These are phyloP conservation scores for Polytolypa hystricis DNA, from an alignment of 2,329 filamentous ascomycete genomes.

Conservation along the genomic window DNA sequence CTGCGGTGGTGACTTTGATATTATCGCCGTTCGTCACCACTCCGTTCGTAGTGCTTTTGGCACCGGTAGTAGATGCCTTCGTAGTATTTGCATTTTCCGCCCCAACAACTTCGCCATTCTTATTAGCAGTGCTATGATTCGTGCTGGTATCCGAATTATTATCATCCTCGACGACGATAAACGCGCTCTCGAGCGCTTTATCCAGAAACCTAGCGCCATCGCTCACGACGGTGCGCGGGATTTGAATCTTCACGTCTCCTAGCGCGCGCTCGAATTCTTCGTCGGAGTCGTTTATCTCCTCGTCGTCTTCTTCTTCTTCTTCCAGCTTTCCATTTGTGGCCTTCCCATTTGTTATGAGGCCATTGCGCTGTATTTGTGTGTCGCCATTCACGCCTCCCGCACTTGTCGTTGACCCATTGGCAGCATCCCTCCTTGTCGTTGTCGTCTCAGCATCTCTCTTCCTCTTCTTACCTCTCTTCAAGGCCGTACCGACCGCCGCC, in stretches of 20 bases:
- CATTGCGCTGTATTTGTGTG: no score
- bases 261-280: constrained; percentile 4
- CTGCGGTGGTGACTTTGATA: no score
- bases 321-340: background rate
- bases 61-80: no score
- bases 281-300: background rate
- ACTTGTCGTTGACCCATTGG: constrained; percentile 17
- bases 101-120: no score
- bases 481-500: constrained; percentile 19
- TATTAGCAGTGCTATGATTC: no score
- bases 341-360: no score
- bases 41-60: no score
- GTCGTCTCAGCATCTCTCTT: constrained; percentile 12
- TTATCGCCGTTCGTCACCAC: no score
- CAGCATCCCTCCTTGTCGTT: constrained; percentile 5
- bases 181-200: constrained; percentile 35
- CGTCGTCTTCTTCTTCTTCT: constrained; percentile 6
- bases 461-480: constrained; percentile 14
- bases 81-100: no score
- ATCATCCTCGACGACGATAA: constrained; percentile 33
- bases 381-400: constrained; percentile 9
- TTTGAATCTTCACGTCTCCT: constrained; percentile 29
- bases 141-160: no score
- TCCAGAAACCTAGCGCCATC: constrained; percentile 42
- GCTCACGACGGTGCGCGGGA: constrained; percentile 39